Conservation (phyloP, 2,329 filamentous ascomycete species). For the Alternaria burnsii region DNA sequence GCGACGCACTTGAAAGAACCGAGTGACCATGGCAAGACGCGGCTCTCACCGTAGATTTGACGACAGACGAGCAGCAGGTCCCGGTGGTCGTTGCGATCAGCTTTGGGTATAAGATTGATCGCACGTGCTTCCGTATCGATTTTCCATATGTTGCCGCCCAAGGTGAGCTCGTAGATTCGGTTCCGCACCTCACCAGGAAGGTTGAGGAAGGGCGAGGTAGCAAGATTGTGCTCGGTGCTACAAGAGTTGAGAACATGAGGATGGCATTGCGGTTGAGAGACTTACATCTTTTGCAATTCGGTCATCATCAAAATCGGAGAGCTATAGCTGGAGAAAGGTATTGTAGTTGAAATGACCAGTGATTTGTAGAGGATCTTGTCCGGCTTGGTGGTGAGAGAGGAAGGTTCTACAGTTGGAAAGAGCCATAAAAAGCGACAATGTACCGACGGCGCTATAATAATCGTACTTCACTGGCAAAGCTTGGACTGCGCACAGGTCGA, state of each 20-base stretch:
- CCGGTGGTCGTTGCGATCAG: neutral
- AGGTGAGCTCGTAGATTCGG: neutral
- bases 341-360: too few species aligned
- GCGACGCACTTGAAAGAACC: neutral
- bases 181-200: neutral
- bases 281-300: too few species aligned
- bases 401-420: rapidly evolving
- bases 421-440: too few species aligned
- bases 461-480: too few species aligned
- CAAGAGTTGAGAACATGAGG: too few species aligned
- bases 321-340: rapidly evolving
- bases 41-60: neutral
- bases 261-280: too few species aligned
- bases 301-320: rapidly evolving
- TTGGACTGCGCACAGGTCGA: too few species aligned
- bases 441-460: rapidly evolving
- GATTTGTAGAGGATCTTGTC: rapidly evolving
- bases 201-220: neutral
- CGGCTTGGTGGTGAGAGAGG: too few species aligned
- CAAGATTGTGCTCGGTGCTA: neutral
- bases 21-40: neutral
- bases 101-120: too few species aligned
- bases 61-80: neutral
- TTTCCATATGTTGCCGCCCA: neutral
- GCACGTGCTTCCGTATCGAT: neutral